These are phyloP conservation scores for Pythium myriotylum DNA, from an alignment of 352 stramenopile species.

Conservation along the genomic window DNA sequence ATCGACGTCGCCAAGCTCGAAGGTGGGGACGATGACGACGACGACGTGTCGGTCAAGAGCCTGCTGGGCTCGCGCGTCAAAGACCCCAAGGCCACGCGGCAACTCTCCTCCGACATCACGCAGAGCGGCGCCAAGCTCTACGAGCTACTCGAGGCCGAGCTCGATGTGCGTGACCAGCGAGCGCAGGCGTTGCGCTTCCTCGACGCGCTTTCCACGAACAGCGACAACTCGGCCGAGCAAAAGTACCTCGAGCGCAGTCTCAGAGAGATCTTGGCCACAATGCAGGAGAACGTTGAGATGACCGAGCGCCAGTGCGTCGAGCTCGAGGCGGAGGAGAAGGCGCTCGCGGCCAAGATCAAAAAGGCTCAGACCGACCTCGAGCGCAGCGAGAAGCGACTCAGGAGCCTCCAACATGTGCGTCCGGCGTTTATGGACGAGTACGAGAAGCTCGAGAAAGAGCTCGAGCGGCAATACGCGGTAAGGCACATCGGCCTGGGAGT, in stretches of 20 bases:
- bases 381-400: slow-evolving; percentile 94
- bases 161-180: slow-evolving; percentile 82
- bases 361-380: slow-evolving; percentile 95
- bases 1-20: slow-evolving; percentile 66
- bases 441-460: slow-evolving; percentile 96
- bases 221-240: slow-evolving; percentile 84
- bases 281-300: slow-evolving; percentile 86
- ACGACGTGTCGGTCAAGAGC: slow-evolving; percentile 74
- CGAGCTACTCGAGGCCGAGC: slow-evolving; percentile 92
- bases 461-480: slow-evolving; percentile 94
- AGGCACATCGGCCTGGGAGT: background rate
- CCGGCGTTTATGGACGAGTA: slow-evolving; percentile 98
- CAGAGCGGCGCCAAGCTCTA: slow-evolving; percentile 91
- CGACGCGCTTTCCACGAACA: slow-evolving; percentile 87
- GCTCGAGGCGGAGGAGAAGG: slow-evolving; percentile 92
- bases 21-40: slow-evolving; percentile 58
- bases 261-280: slow-evolving; percentile 67
- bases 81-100: slow-evolving; percentile 89
- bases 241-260: slow-evolving; percentile 88
- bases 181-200: slow-evolving; percentile 92
- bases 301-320: slow-evolving; percentile 90
- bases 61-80: slow-evolving; percentile 78
- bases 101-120: slow-evolving; percentile 93
- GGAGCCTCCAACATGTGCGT: slow-evolving; percentile 90
- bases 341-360: slow-evolving; percentile 91